A percentile compares a stretch with the other conserved stretches of the same genome.
Evolutionary conservation across 2,329 filamentous ascomycete genomes (phyloP).

Genomic region (Penicillium brasilianum): DNA sequence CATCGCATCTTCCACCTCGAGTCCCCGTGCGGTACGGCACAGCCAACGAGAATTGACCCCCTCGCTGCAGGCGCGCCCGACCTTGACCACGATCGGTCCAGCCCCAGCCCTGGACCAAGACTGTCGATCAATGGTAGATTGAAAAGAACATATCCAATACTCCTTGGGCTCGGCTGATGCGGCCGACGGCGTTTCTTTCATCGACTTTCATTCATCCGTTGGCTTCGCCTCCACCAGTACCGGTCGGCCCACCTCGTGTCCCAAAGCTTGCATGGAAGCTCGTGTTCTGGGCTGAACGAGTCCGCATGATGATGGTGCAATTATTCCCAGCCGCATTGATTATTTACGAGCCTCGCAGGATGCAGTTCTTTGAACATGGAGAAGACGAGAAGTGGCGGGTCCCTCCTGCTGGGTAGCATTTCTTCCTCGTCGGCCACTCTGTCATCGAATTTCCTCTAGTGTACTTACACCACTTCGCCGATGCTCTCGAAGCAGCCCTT

Average conservation of each 20-base stretch:
- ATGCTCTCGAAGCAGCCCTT: background rate
- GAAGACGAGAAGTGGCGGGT: background rate
- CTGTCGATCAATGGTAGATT: background rate
- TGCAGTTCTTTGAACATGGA: background rate
- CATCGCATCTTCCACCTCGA: background rate
- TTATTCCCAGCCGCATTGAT: background rate
- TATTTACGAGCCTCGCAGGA: background rate
- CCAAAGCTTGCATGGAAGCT: background rate
- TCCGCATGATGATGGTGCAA: background rate
- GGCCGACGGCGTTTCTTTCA: background rate
- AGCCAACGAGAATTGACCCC: background rate
- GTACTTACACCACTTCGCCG: background rate
- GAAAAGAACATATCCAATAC: background rate
- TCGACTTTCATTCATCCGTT: background rate
- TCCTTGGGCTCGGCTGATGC: background rate
- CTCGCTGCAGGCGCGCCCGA: background rate
- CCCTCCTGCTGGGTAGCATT: constrained; percentile 4
- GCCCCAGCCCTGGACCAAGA: background rate
- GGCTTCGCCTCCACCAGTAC: background rate
- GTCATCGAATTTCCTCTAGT: constrained; percentile 4
- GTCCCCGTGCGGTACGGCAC: background rate
- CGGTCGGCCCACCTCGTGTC: background rate
- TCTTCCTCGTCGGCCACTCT: background rate
- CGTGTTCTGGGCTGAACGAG: background rate
- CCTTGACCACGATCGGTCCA: background rate